Base-by-base conservation (phyloP, 2,329 filamentous ascomycete genomes). In the Colletotrichum phormii region DNA sequence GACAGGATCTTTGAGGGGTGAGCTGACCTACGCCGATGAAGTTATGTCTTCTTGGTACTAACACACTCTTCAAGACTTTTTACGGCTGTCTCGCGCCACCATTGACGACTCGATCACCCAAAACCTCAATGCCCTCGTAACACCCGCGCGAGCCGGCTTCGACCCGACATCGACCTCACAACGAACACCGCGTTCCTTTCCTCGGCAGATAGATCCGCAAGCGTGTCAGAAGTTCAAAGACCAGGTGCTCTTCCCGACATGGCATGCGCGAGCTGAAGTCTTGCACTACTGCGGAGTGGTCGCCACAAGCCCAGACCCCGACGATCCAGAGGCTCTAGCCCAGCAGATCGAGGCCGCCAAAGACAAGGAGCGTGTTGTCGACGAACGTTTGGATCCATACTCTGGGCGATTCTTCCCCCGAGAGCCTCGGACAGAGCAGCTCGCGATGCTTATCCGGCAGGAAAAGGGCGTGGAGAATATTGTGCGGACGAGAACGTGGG, bases 61-160 rank as follows among this genome's bases (percentile, higher is more conserved):
- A 55, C n/a, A 13, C 13, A 62, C 58, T 59, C 71, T 53, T 29
- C 67, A 79, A 98, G 97, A 98, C 81, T 99, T 99, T 81, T 89
- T 99, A 26, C 93, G 95, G 51, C 83, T 97, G 76, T 98, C 96
- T 11, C 91, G 97, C 75, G 88, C 90, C 64, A 90, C 93, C 60
- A 92, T 98, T 79, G 97, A 99, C 83, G 97, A 99, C 83, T 95
- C 94, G 57, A 98, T 99, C 79, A 91, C 91, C 0, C 95, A 98
- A 79, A 96, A 97, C 78, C 90, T 99, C 74, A 98, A 98, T 85
- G 94, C 95, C 1, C 89, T 98, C 49, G 85, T 94, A 57, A 95
- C 93, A 0, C 96, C 96, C 0, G 88, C 94, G 13, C 85, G 87
- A 57, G 83, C 84, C 51, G 90, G 91, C 18, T 98, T 98, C 83